These are phyloP conservation scores for Inga leiocalycina DNA, from an alignment of 306 rosid genomes.

Conservation along the genomic window DNA sequence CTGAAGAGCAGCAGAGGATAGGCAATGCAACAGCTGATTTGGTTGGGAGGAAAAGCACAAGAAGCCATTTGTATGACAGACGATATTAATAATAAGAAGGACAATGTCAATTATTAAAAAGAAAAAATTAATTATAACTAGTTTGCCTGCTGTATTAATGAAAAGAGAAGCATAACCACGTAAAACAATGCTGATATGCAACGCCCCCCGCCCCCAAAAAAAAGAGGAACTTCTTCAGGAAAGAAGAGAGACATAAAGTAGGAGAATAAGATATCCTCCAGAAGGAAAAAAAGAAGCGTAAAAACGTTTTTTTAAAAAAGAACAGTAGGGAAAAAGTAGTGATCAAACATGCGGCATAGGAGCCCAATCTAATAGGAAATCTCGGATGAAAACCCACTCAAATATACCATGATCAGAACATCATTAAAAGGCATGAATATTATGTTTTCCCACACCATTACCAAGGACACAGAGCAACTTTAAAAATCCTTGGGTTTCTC, in stretches of 20 bases:
- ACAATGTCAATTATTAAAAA: background rate
- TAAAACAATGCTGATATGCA: background rate
- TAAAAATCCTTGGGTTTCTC: background rate
- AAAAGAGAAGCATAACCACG: background rate
- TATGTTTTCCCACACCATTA: background rate
- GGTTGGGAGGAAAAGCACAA: background rate
- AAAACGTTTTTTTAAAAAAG: background rate
- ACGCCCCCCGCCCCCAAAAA: background rate
- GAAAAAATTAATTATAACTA: background rate
- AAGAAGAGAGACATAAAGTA: background rate
- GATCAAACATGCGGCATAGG: background rate
- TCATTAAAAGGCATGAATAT: background rate
- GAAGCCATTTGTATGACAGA: background rate
- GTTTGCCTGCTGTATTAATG: background rate
- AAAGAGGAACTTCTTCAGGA: background rate
- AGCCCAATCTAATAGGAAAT: background rate
- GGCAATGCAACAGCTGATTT: constrained; percentile 7
- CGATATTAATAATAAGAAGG: background rate
- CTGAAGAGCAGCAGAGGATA: background rate
- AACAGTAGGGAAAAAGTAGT: background rate
- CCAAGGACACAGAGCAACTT: background rate
- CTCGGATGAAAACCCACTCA: background rate
- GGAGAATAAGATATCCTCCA: background rate
- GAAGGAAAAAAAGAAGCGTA: background rate
- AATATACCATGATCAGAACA: background rate